Evolutionary conservation across 768 basidiomycete species (phyloP), one percentile per base, ranked within the genome.

Genomic region (Suillus plorans): DNA sequence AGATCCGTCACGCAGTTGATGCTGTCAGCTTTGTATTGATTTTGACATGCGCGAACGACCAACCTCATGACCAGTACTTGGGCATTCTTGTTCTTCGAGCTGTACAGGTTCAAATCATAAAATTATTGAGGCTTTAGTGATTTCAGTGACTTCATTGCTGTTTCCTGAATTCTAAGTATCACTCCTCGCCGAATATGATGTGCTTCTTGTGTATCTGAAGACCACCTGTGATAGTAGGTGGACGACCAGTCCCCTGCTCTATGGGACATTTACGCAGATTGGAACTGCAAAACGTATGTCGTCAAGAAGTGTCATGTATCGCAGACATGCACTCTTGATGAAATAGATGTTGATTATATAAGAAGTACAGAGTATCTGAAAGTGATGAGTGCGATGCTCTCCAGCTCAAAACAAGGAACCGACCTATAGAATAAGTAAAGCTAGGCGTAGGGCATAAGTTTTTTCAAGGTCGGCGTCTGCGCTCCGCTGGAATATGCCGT

Each of bases 391-490:
- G 12, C 52, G 2, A 28, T 34, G 16, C 9, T 28, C 18, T 10
- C 13, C 25, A n/a, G 36, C 18, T 58, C 9, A n/a, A 20, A 34
- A 58, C n/a, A 59, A 28, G 52, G 20, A 55, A 68, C 73, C 28
- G 39, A 72, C 75, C 63, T 69, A 66, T 57, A 53, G 9, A 39
- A 60, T 39, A 42, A 25, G 45, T 44, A 55, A 61, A 64, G 63
- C 70, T 77, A 85, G 25, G 88, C 89, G 67, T 93, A 92, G 2
- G 91, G 91, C 37, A 93, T 79, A 55, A 93, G 57, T 68, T 86
- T 91, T 79, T 87, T 90, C 69, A 93, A 78, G 63, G 82, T 87
- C 44, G 81, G 77, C 13, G 89, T 88, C 75, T 93, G 91, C 10
- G 86, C 79, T 5, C 80, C 75, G 68, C 81, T 83, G 31, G 91